These are phyloP conservation scores for Saccharomycopsis olivae DNA, from an alignment of 805 yeast species.

Conservation along the genomic window DNA sequence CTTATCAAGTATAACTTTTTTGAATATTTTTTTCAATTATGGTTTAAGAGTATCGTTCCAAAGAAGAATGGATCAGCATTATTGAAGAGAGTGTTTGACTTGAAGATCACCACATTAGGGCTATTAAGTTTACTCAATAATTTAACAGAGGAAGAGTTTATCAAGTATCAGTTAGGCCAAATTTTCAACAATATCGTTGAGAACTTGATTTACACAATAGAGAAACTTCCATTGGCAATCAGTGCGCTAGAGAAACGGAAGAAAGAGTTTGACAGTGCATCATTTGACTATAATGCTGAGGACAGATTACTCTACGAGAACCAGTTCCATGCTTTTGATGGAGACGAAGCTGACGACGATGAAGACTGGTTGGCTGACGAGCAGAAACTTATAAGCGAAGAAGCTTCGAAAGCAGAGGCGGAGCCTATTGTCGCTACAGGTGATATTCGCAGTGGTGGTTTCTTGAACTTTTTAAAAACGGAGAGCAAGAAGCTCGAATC, in stretches of 20 bases:
- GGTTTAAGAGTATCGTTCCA: constrained; percentile 51
- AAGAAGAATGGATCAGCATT: neutral
- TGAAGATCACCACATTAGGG: constrained; percentile 67
- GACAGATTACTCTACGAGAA: constrained; percentile 23
- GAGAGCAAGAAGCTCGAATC: constrained; percentile 5
- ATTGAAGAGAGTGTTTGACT: constrained; percentile 65
- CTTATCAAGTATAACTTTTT: constrained; percentile 36
- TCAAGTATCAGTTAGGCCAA: constrained; percentile 26
- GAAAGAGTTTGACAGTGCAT: constrained; percentile 37
- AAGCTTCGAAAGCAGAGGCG: neutral
- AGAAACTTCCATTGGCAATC: constrained; percentile 63
- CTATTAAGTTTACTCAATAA: constrained; percentile 37
- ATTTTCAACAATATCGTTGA: constrained; percentile 40
- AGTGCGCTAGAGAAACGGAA: constrained; percentile 53
- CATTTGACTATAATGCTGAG: constrained; percentile 23
- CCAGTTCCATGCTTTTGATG: constrained; percentile 22
- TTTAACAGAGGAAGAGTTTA: constrained; percentile 23
- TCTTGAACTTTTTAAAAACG: constrained; percentile 4
- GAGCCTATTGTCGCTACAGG: neutral
- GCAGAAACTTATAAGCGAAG: constrained; percentile 1
- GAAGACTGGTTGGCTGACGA: constrained; percentile 17
- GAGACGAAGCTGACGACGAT: constrained; percentile 25
- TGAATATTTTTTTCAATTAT: constrained; percentile 42
- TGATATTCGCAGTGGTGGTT: constrained; percentile 3
- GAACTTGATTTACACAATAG: constrained; percentile 41